Evolutionary conservation across 2,329 filamentous ascomycete genomes (phyloP), one percentile per base, ranked within the genome.

Genomic region (Cordyceps farinosa): DNA sequence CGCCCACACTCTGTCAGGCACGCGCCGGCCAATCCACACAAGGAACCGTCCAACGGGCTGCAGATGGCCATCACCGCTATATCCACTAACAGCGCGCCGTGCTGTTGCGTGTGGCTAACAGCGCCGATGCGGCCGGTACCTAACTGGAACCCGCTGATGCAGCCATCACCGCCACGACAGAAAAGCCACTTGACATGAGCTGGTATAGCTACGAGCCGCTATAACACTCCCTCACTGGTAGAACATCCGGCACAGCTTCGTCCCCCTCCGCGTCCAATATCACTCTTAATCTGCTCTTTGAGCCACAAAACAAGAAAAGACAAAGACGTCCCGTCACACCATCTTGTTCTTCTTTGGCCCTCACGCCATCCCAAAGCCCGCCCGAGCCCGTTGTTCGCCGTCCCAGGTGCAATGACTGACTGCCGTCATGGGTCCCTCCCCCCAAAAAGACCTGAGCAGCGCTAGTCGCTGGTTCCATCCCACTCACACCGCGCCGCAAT

Each of bases 401-500:
- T 30, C 32, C 44, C 22, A 22, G 29, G 45, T 32, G 34, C 36
- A 29, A 44, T 32, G 22, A 40, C 44, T 59, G 56, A 59, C 56
- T 59, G 56, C 56, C 45, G 56, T 59, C 56, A 59, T 51, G 56
- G 56, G 45, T 48, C 55, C 55, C 42, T 22, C 22, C 22, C 22
- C 22, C 22, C 22, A 22, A 22, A 22, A 22, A 38, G 29, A 42
- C 32, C 36, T 48, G 55, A 32, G 56, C 44, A 30, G 44, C 57
- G 57, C 57, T 60, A 60, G 57, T 15, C 32, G 29, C 34, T 50
- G 38, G 32, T 30, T 22, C n/a, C 56, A 60, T 60, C 57, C 57
- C 57, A 60, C 57, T 60, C 57, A 60, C 57, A 60, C 57, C 47
- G n/a, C 15, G n/a, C 22, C 22, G 45, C 56, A 22, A 59, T 59